Percentiles rank a stretch among this genome's conserved stretches.
These are phyloP conservation scores for Pseudogymnoascus sp. DNA, from an alignment of 2,329 filamentous ascomycete species.

Conservation along the genomic window DNA sequence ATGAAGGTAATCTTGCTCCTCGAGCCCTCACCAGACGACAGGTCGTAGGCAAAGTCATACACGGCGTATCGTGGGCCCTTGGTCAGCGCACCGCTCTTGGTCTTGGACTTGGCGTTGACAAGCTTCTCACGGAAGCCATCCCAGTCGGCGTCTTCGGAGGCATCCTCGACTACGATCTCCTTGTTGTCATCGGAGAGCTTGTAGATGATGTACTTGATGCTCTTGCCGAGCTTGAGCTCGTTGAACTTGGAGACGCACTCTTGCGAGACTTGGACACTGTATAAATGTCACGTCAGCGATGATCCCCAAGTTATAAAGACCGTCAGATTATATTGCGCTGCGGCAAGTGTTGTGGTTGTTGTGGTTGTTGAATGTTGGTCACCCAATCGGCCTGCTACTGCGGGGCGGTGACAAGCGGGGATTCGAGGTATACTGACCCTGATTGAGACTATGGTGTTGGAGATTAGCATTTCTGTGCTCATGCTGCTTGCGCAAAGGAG, in stretches of 20 bases:
- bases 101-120: constrained; percentile 63
- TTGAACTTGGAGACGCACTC: constrained; percentile 68
- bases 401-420: constrained; percentile 16
- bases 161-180: constrained; percentile 72
- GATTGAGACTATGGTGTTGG: constrained; percentile 50
- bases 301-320: background rate
- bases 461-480: background rate
- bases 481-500: background rate
- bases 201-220: constrained; percentile 80
- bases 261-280: constrained; percentile 61
- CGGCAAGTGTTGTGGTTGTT: background rate
- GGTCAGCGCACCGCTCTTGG: constrained; percentile 51
- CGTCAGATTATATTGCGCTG: background rate
- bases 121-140: constrained; percentile 69
- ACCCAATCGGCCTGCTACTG: background rate
- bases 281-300: background rate
- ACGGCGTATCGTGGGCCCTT: constrained; percentile 75
- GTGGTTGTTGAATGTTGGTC: background rate
- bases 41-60: constrained; percentile 74
- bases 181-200: constrained; percentile 78
- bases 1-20: constrained; percentile 77
- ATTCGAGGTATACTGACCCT: constrained; percentile 44
- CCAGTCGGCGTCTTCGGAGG: constrained; percentile 58
- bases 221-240: constrained; percentile 74
- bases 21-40: constrained; percentile 62